Base-by-base conservation (phyloP, 2,329 filamentous ascomycete species). In the Colletotrichum destructivum region DNA sequence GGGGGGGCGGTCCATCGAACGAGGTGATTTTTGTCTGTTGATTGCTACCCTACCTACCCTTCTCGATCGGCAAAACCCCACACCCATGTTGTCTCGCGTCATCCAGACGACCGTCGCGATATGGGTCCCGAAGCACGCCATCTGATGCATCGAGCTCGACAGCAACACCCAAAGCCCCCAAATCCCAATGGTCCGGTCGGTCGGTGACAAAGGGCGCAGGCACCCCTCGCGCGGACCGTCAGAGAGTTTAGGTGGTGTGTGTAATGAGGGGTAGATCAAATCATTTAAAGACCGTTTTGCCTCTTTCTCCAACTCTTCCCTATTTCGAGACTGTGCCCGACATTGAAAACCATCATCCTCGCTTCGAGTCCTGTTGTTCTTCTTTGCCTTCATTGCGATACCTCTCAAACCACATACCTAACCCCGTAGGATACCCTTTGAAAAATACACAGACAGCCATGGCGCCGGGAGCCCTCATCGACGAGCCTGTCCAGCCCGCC, bases 381-480 rank as follows among this genome's bases (percentile, higher is more conserved):
- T 31, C 47, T 40, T 63, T 44, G 4, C 26, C 40, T 23, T 69
- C 46, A 31, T 49, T 21, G 35, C 46, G 21, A 42, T 38, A 62
- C 46, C 38, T 51, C 4, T 11, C n/a, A 35, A 11, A 44, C 23
- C 52, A 18, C 12, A 9, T 35, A 35, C 31, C 31, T 11, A n/a
- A n/a, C n/a, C n/a, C n/a, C n/a, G n/a, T n/a, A n/a, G n/a, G n/a
- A n/a, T n/a, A n/a, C n/a, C n/a, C n/a, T n/a, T n/a, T n/a, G 5
- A n/a, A 47, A 38, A 8, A 23, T n/a, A n/a, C 23, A 21, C 40
- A 23, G 26, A 31, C 57, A 62, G 23, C 12, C n/a, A 76, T 76
- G 75, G 74, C 74, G 21, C 74, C 75, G 6, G 75, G 73, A 47
- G 44, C 74, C 13, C 73, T 75, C 49, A 57, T 75, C 23, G 68